Evolutionary conservation across 2,329 filamentous ascomycete species (phyloP), one percentile per base, ranked within the genome.

Genomic region (Leptodontidium sp.): DNA sequence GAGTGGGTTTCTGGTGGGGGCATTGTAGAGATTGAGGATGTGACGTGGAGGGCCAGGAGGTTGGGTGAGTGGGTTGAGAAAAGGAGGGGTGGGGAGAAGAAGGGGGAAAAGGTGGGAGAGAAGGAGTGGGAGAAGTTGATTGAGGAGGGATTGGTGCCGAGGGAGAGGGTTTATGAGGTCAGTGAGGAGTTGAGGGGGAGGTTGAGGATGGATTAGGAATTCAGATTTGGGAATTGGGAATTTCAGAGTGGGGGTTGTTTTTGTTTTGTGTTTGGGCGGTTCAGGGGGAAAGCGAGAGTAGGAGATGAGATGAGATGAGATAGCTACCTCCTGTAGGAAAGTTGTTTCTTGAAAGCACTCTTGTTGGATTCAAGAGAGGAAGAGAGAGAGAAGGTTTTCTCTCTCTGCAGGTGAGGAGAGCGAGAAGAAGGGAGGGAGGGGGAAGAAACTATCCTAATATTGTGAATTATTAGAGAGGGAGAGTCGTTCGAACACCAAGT

Each of bases 1-100:
- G 80, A 35, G 26, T 63, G 61, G 61, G 47, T 63, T 4, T 14
- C 11, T 5, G 61, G 86, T 52, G 85, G 84, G 81, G 21, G 21
- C 21, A 85, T 89, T 72, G 78, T 83, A 4, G 79, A 78, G 4
- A 87, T 90, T 66, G 82, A 86, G 64, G 88, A 90, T 80, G 86
- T 89, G 2, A 90, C 87, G 2, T 83, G 83, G 24, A 80, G 75
- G 68, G 87, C 87, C 64, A 78, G 80, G 61, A 75, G 80, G 67
- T 75, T 90, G 74, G 86, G 85, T 73, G 77, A 72, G 61, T 75
- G 17, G 45, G 32, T 81, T 14, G 82, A 85, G 53, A 79, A 81
- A 68, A 76, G 21, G 21, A 21, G 21, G 21, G 21, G 21, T 21
- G 21, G 21, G 21, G 21, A 21, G 21, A 21, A 21, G 21, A 21